Base-by-base conservation (phyloP, 169 alveolate genomes). In the Eimeria tenella region DNA sequence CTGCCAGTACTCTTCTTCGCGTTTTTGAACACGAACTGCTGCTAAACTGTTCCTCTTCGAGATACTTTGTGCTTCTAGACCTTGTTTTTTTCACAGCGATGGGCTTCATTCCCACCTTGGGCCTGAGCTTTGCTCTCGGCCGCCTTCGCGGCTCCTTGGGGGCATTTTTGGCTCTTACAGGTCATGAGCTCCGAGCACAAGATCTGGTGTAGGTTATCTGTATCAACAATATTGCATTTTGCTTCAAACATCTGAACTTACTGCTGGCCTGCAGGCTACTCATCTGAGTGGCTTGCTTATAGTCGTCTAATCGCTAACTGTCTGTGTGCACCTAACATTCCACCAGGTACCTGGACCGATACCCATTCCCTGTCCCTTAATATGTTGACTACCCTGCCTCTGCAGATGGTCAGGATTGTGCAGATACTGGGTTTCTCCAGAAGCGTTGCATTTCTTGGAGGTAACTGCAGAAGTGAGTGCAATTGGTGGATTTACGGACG, bases 381-480 rank as follows among this genome's bases (percentile, higher is more conserved):
- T 60, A 19, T 60, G 19, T 11, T 60, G 3, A 19, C 13, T 60
- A 11, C 19, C 21, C 70, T 60, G 70, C 19, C 70, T 31, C 42
- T 31, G 42, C 92, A 86, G 93, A 9, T 53, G 74, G 70, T 23
- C 68, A 2, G 93, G 93, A 2, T 83, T 86, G 31, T 60, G 84
- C 86, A 60, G 42, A 49, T 49, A 86, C 31, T 86, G 93, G 93
- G 25, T 86, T 62, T 63, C 93, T 21, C 93, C 93, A 7, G 93
- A 86, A 19, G 93, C 93, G 73, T 53, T 86, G 21, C 93, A 74
- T 31, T 42, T 86, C 68, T 21, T 86, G 50, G 93, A 86, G 25
- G 25, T 86, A 63, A 86, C 93, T 4, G 68, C 93, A 4, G 93
- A 86, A 63, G 93, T 86, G 52, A 62, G 56, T 17, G 1, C 21